Base-by-base conservation (phyloP, 805 yeast genomes). In the Starmerella asiatica region DNA sequence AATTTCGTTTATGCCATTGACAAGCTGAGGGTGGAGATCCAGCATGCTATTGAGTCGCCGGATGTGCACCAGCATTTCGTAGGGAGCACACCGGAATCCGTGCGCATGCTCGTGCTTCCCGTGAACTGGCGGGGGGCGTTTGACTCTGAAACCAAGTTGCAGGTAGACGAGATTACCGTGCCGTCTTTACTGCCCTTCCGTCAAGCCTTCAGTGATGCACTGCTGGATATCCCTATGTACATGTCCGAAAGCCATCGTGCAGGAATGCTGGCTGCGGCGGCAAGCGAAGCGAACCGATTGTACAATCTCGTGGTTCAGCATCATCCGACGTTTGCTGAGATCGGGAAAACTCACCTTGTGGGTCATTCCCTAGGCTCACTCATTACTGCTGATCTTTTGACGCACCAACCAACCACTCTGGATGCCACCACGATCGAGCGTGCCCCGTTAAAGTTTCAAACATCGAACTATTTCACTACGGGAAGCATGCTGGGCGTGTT, bases 281-380 rank as follows among this genome's bases (percentile, higher is more conserved):
- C 73, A 4, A 53, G 54, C 4, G 85, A 83, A 51, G 70, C 86
- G 14, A 88, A 91, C 57, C 54, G 73, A 2, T 71, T 81, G 0
- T 82, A 76, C 56, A 58, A 65, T 3, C 59, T 71, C 20, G 91
- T 78, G 56, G 56, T 64, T 43, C 64, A 71, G 39, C 63, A 73
- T 38, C 78, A 88, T 51, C 94, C 95, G 0, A 61, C 69, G 11
- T 85, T 85, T 59, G 52, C 49, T 2, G 29, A 35, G 11, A 34
- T 39, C 7, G 60, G 61, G 9, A 53, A 57, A 2, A 76, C 84
- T 1, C 82, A 83, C 51, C 57, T 85, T 2, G 62, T 85, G 45
- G 95, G 94, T 1, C 96, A 85, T 56, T 83, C 94, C 0, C 61
- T 85, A 30, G 96, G 96, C 0, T 78, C 93, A 11, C 76, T 85